phyloP scores from a whole-genome alignment of 176 grass and related monocot species.

The Puccinellia tenuiflora region DNA sequence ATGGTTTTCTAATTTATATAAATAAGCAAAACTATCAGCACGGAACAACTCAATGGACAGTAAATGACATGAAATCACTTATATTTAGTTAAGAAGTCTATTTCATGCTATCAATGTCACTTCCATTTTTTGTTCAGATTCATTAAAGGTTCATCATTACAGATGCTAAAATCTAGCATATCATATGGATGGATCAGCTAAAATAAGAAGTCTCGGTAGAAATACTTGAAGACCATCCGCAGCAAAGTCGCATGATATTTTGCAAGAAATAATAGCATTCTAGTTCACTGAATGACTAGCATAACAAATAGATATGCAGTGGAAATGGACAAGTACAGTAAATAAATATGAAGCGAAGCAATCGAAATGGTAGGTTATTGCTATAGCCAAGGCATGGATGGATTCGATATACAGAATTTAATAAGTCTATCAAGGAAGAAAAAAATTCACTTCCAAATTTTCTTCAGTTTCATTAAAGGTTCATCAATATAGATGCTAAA shows the following conservation, averaged over 20 bases:
- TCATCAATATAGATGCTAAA: conserved; percentile 19
- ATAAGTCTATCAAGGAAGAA: not conserved
- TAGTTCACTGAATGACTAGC: not conserved
- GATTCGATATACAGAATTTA: not conserved
- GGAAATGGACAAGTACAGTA: not conserved
- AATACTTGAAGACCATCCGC: not conserved
- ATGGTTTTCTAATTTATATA: conserved; percentile 11
- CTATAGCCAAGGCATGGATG: not conserved
- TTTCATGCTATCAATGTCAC: conserved; percentile 12
- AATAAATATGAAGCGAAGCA: not conserved
- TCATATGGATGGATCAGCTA: not conserved
- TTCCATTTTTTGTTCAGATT: not conserved
- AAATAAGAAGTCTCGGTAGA: not conserved
- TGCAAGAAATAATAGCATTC: not conserved
- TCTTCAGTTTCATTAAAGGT: conserved; percentile 15
- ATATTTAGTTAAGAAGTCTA: conserved; percentile 3
- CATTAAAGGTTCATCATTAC: conserved; percentile 16
- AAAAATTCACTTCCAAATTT: not conserved
- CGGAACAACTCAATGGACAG: conserved; percentile 9
- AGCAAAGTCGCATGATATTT: not conserved
- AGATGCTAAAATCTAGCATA: conserved; percentile 31
- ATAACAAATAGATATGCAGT: conserved; percentile 15
- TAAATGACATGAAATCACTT: not conserved
- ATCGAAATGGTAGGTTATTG: not conserved
- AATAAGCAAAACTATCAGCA: conserved; percentile 19